These are phyloP conservation scores for Sicyos edulis DNA, from an alignment of 306 rosid species.

Conservation along the genomic window DNA sequence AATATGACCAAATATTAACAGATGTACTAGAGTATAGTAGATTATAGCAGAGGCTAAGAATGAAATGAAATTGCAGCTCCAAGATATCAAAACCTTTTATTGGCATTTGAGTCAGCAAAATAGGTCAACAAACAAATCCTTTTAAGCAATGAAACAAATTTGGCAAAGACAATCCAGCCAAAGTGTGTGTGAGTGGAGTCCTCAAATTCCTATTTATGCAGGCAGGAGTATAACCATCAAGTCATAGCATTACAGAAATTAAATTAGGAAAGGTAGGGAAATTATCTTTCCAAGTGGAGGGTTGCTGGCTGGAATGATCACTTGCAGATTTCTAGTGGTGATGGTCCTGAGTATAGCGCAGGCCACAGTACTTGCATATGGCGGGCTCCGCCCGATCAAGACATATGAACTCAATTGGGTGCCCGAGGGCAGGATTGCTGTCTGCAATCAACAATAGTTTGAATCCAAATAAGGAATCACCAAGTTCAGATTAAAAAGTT, in stretches of 20 bases:
- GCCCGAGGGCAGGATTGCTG: constrained; percentile 72
- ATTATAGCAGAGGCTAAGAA: neutral
- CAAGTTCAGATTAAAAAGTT: neutral
- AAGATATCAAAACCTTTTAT: constrained; percentile 7
- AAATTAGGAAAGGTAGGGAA: neutral
- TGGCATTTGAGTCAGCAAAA: neutral
- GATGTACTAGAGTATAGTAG: neutral
- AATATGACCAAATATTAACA: too few species aligned
- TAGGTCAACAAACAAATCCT: constrained; percentile 6
- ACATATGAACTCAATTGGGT: constrained; percentile 86
- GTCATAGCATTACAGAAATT: constrained; percentile 4
- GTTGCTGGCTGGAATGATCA: neutral
- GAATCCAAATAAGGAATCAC: neutral
- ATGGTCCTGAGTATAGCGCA: constrained; percentile 74
- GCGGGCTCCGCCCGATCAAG: constrained; percentile 73
- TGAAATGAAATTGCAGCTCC: constrained; percentile 3
- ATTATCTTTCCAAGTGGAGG: neutral
- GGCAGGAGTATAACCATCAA: constrained; percentile 3
- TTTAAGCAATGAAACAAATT: neutral
- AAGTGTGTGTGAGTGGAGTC: neutral
- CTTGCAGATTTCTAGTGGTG: constrained; percentile 43
- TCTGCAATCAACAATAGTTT: constrained; percentile 47
- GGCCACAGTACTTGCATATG: constrained; percentile 89
- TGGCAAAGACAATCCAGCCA: constrained; percentile 3
- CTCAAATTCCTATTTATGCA: constrained; percentile 11